Conservation (phyloP, 768 basidiomycete species). For the Filobasidium floriforme region DNA sequence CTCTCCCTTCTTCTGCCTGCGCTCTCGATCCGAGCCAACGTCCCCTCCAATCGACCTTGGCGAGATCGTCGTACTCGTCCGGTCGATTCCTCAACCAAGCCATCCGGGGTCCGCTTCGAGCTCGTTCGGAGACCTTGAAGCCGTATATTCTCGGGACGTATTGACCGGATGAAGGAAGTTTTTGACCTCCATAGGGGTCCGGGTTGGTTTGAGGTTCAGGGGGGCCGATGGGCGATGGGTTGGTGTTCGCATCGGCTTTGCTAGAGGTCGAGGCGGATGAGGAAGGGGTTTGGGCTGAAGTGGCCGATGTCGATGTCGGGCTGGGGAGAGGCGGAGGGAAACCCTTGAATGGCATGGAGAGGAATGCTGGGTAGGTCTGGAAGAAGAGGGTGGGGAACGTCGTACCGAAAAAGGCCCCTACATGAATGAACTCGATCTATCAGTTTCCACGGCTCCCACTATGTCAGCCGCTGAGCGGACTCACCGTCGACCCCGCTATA, state of each 20-base stretch:
- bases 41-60: slow-evolving; percentile 82
- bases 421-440: background rate
- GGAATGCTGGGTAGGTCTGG: slow-evolving; percentile 92
- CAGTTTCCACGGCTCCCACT: background rate
- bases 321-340: slow-evolving; percentile 41
- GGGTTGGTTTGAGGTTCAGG: slow-evolving; percentile 55
- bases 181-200: slow-evolving; percentile 52
- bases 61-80: slow-evolving; percentile 67
- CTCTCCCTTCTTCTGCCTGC: background rate
- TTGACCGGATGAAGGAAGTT: slow-evolving; percentile 1
- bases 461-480: slow-evolving; percentile 30
- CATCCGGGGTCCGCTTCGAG: slow-evolving; percentile 93
- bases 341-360: slow-evolving; percentile 76
- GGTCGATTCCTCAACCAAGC: slow-evolving; percentile 88
- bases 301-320: slow-evolving; percentile 2
- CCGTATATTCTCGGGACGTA: slow-evolving; percentile 93
- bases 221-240: background rate
- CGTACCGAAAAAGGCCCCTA: slow-evolving; percentile 97
- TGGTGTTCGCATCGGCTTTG: background rate
- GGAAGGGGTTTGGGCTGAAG: background rate
- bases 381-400: slow-evolving; percentile 98
- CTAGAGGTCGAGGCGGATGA: background rate
- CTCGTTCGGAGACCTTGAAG: slow-evolving; percentile 91
- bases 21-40: slow-evolving; percentile 52
- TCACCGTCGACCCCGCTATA: slow-evolving; percentile 92